Percentiles rank a stretch among this genome's conserved stretches.
phyloP scores from a whole-genome alignment of 495 filamentous ascomycete genomes.

The Talaromyces nanjingensis region DNA sequence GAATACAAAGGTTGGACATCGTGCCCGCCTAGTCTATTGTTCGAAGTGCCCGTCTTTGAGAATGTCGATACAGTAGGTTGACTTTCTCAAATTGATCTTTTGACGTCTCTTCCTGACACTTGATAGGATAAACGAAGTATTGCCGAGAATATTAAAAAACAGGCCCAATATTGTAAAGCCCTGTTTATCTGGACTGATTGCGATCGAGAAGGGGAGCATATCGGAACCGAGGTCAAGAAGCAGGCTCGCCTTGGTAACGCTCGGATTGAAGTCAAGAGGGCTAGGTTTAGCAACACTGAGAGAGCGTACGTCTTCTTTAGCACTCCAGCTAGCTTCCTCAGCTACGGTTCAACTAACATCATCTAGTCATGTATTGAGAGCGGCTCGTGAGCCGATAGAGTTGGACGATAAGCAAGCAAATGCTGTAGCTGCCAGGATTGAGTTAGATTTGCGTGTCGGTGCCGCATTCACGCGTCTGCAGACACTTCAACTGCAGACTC shows the following conservation, averaged over 20 bases:
- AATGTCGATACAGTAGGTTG: slow-evolving; percentile 53
- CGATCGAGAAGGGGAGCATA: slow-evolving; percentile 95
- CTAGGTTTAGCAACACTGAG: slow-evolving; percentile 93
- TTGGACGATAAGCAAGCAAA: slow-evolving; percentile 82
- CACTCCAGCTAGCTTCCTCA: no score
- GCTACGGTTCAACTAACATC: background rate
- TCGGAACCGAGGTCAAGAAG: slow-evolving; percentile 84
- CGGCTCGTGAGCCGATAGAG: slow-evolving; percentile 65
- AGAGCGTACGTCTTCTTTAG: slow-evolving; percentile 54
- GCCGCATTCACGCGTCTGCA: slow-evolving; percentile 87
- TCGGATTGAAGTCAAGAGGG: slow-evolving; percentile 71
- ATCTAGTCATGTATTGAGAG: slow-evolving; percentile 67
- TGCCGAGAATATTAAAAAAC: slow-evolving; percentile 72
- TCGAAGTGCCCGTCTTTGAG: slow-evolving; percentile 70
- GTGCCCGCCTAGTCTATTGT: slow-evolving; percentile 70
- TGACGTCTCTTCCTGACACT: background rate
- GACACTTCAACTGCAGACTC: slow-evolving; percentile 61
- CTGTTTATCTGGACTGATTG: slow-evolving; percentile 99
- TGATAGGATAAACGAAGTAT: slow-evolving; percentile 69
- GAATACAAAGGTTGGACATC: slow-evolving; percentile 72
- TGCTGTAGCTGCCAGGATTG: slow-evolving; percentile 84
- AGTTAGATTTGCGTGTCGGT: slow-evolving; percentile 87
- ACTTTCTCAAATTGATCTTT: background rate
- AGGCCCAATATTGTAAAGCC: slow-evolving; percentile 61
- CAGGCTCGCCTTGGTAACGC: slow-evolving; percentile 69